These are phyloP conservation scores for Colletotrichum sojae DNA, from an alignment of 2,329 filamentous ascomycete genomes.

Conservation along the genomic window DNA sequence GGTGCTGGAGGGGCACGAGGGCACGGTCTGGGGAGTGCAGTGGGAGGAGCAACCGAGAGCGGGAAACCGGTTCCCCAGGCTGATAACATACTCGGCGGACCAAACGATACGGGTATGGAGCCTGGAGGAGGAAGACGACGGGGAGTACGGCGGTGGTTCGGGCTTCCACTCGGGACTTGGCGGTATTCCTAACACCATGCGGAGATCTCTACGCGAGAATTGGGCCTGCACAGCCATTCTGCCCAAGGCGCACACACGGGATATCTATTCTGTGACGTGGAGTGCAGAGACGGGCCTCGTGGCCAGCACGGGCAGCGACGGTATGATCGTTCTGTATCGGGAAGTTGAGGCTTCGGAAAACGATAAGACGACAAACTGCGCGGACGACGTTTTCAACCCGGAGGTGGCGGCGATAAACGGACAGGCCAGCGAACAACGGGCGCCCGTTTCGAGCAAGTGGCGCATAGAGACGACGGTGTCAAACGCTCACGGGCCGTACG, in stretches of 20 bases:
- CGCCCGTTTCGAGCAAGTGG: constrained; percentile 68
- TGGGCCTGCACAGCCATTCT: constrained; percentile 86
- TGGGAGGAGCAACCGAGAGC: constrained; percentile 68
- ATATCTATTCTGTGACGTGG: constrained; percentile 90
- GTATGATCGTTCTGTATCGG: constrained; percentile 82
- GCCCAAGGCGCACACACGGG: constrained; percentile 81
- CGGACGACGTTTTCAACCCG: neutral
- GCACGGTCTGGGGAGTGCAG: constrained; percentile 92
- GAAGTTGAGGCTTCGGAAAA: constrained; percentile 60
- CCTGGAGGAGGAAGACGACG: constrained; percentile 67
- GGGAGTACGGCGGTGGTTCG: constrained; percentile 49
- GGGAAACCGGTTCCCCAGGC: constrained; percentile 66
- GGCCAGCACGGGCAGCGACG: constrained; percentile 92
- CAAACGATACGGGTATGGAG: constrained; percentile 85
- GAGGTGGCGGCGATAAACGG: constrained; percentile 41
- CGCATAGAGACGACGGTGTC: constrained; percentile 76
- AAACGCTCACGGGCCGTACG: constrained; percentile 90
- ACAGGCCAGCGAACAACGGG: constrained; percentile 13
- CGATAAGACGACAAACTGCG: neutral
- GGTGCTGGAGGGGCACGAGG: constrained; percentile 82
- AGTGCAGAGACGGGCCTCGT: constrained; percentile 82
- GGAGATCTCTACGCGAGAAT: constrained; percentile 81
- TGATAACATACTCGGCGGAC: constrained; percentile 91
- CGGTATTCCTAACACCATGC: constrained; percentile 91
- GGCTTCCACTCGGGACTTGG: constrained; percentile 61